phyloP scores from a whole-genome alignment of 2,329 filamentous ascomycete genomes.

The Diaporthe citrichinensis region DNA sequence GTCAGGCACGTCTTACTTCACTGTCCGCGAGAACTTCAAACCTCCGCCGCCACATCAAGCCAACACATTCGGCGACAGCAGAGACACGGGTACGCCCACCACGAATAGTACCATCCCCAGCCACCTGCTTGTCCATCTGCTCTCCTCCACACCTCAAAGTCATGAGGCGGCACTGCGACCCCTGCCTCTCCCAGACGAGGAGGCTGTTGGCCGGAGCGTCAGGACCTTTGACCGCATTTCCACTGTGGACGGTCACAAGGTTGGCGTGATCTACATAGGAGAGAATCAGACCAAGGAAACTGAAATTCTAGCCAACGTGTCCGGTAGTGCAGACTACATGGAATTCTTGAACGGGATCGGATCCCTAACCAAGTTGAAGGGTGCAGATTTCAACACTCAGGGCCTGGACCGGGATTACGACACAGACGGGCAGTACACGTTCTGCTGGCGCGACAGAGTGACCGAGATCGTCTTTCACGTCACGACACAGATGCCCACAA shows the following conservation, averaged over 20 bases:
- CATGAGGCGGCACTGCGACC: conserved; percentile 73
- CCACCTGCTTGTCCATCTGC: conserved; percentile 78
- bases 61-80: conserved; percentile 60
- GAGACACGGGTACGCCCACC: conserved; percentile 65
- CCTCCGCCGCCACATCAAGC: conserved; percentile 71
- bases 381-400: conserved; percentile 91
- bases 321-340: conserved; percentile 89
- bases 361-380: conserved; percentile 83
- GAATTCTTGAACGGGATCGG: conserved; percentile 88
- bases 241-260: conserved; percentile 94
- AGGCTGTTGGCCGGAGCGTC: conserved; percentile 80
- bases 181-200: conserved; percentile 80
- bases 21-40: conserved; percentile 71
- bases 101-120: conserved; percentile 78
- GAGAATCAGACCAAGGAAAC: conserved; percentile 86
- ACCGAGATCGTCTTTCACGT: conserved; percentile 97
- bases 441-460: conserved; percentile 94
- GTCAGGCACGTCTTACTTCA: conserved; percentile 74
- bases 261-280: conserved; percentile 93
- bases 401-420: conserved; percentile 85
- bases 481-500: conserved; percentile 96
- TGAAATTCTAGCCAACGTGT: conserved; percentile 89
- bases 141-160: conserved; percentile 73
- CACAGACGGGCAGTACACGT: conserved; percentile 87
- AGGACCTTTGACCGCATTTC: conserved; percentile 87